Evolutionary conservation across 805 yeast species (phyloP).

Genomic region (Peterozyma xylosa): DNA sequence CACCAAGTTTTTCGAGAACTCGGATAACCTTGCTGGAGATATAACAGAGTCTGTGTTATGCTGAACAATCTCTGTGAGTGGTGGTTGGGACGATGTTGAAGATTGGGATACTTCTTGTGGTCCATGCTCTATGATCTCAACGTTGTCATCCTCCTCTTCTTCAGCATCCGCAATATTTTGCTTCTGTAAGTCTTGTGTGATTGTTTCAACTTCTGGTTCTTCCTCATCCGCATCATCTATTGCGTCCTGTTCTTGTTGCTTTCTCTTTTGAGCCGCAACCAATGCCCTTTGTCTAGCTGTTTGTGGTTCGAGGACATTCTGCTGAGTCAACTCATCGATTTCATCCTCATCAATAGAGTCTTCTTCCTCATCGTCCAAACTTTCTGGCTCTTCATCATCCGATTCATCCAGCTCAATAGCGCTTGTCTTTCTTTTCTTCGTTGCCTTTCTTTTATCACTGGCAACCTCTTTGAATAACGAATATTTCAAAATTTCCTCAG

Average conservation of each 20-base stretch:
- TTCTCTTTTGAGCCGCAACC: conserved; percentile 21
- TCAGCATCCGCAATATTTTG: conserved; percentile 9
- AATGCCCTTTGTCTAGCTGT: conserved; percentile 17
- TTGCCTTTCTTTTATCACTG: conserved; percentile 20
- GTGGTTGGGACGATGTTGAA: conserved; percentile 10
- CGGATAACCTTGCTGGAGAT: conserved; percentile 41
- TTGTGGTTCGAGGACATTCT: conserved; percentile 5
- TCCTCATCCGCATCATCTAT: conserved; percentile 12
- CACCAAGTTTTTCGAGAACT: conserved; percentile 39
- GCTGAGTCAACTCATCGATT: conserved; percentile 5
- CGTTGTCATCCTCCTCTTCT: conserved; percentile 14
- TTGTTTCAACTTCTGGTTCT: conserved; percentile 15
- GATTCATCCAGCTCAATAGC: conserved; percentile 12
- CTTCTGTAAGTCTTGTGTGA: conserved; percentile 5
- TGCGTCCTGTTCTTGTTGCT: conserved; percentile 17
- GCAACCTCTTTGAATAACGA: conserved; percentile 77
- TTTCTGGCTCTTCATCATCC: conserved; percentile 12
- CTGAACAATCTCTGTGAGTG: conserved; percentile 11
- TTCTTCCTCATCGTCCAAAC: conserved; percentile 19
- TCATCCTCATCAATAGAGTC: conserved; percentile 15
- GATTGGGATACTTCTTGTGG: conserved; percentile 8
- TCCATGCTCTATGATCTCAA: conserved; percentile 5
- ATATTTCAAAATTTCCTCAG: conserved; percentile 76
- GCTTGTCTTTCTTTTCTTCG: conserved; percentile 23
- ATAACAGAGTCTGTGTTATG: conserved; percentile 25